A percentile compares a stretch with the other conserved stretches of the same genome.
phyloP scores from a whole-genome alignment of 768 basidiomycete genomes.

The Rhizopogon vesiculosus region DNA sequence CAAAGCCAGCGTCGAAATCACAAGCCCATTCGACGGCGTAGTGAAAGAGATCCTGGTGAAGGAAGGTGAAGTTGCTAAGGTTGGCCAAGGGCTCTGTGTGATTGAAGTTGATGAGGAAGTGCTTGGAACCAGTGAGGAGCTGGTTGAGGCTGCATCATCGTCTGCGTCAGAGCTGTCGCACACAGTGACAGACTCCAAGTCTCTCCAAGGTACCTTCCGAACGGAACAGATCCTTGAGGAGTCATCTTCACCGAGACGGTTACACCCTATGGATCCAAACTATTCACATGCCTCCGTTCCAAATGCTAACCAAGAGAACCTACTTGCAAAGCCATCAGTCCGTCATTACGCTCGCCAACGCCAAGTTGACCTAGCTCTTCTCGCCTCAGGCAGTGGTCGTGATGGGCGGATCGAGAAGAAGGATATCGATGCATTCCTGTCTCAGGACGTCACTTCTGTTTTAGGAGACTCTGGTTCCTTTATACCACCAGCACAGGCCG shows the following conservation, averaged over 20 bases:
- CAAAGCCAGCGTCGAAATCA: slow-evolving; percentile 90
- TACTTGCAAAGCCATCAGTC: slow-evolving; percentile 73
- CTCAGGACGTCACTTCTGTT: slow-evolving; percentile 1
- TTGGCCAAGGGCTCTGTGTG: slow-evolving; percentile 70
- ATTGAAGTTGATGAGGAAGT: slow-evolving; percentile 75
- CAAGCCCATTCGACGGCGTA: slow-evolving; percentile 77
- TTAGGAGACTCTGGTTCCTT: not conserved
- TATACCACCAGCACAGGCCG: not conserved
- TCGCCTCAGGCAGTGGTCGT: slow-evolving; percentile 69
- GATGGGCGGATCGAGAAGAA: slow-evolving; percentile 69
- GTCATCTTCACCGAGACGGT: slow-evolving; percentile 17
- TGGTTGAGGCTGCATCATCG: slow-evolving; percentile 3
- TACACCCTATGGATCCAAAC: slow-evolving; percentile 66
- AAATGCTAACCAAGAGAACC: slow-evolving; percentile 22
- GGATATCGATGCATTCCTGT: slow-evolving; percentile 65
- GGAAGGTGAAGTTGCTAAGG: slow-evolving; percentile 82
- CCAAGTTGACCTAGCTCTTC: slow-evolving; percentile 50
- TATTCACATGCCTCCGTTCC: slow-evolving; percentile 18
- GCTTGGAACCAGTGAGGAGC: slow-evolving; percentile 11
- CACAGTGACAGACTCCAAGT: slow-evolving; percentile 6
- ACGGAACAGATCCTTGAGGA: not conserved
- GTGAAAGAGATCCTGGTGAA: slow-evolving; percentile 68
- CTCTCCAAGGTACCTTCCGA: not conserved
- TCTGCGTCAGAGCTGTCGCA: not conserved
- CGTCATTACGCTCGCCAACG: slow-evolving; percentile 70